A percentile compares a stretch with the other conserved stretches of the same genome.
These are phyloP conservation scores for Saturnispora galanensis DNA, from an alignment of 805 yeast species.

Conservation along the genomic window DNA sequence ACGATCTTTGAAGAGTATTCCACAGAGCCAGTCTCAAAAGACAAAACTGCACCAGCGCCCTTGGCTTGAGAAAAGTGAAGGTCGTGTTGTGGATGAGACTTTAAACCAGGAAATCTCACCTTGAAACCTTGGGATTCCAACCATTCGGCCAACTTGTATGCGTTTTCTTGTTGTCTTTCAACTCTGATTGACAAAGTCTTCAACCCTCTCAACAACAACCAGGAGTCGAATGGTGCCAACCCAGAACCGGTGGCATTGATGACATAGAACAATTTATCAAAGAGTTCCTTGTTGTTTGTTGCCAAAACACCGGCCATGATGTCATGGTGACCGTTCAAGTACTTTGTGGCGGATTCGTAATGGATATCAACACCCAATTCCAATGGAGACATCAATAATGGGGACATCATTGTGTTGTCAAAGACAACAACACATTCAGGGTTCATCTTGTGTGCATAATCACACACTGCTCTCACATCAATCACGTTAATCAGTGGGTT, in stretches of 20 bases:
- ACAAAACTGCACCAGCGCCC: constrained; percentile 85
- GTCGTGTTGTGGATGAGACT: constrained; percentile 71
- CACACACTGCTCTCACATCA: constrained; percentile 61
- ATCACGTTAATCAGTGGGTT: constrained; percentile 86
- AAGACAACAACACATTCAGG: constrained; percentile 71
- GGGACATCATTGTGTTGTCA: constrained; percentile 97
- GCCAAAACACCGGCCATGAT: constrained; percentile 94
- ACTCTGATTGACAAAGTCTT: constrained; percentile 80
- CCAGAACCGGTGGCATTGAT: constrained; percentile 91
- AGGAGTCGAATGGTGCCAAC: constrained; percentile 82
- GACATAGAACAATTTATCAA: constrained; percentile 60
- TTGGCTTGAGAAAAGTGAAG: constrained; percentile 66
- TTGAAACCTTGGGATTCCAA: constrained; percentile 57
- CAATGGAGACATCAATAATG: constrained; percentile 73
- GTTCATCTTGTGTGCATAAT: constrained; percentile 53
- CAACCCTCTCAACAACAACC: constrained; percentile 82
- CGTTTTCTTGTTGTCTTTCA: constrained; percentile 80
- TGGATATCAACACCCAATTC: constrained; percentile 85
- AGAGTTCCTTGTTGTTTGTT: constrained; percentile 50
- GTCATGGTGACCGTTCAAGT: constrained; percentile 90
- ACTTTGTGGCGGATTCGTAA: constrained; percentile 90
- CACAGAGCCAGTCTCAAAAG: constrained; percentile 78
- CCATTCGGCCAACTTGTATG: constrained; percentile 65
- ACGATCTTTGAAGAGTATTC: constrained; percentile 60
- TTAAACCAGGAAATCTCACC: constrained; percentile 81